These are phyloP conservation scores for Globisporangium orthogonon DNA, from an alignment of 352 stramenopile genomes.

Conservation along the genomic window DNA sequence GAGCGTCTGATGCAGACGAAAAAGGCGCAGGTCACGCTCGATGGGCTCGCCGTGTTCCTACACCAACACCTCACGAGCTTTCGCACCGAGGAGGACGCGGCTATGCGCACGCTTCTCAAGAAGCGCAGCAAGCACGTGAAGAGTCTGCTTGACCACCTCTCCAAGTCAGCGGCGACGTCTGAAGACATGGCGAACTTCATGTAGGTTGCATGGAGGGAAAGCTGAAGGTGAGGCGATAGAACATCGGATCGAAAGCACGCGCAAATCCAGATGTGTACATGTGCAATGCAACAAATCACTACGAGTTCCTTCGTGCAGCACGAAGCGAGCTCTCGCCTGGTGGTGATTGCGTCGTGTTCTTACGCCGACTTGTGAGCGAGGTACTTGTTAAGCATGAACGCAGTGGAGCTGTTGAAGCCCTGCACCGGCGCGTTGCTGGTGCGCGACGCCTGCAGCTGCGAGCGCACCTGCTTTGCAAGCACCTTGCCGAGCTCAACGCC, in stretches of 20 bases:
- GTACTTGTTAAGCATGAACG: slow-evolving; percentile 91
- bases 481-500: slow-evolving; percentile 98
- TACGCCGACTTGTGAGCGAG: slow-evolving; percentile 59
- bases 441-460: slow-evolving; percentile 82
- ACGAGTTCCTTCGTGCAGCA: neutral
- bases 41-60: slow-evolving; percentile 73
- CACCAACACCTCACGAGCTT: slow-evolving; percentile 74
- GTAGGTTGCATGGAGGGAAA: slow-evolving; percentile 14
- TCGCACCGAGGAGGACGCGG: slow-evolving; percentile 33
- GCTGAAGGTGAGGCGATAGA: neutral
- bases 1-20: slow-evolving; percentile 72
- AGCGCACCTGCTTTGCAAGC: slow-evolving; percentile 93
- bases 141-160: slow-evolving; percentile 58
- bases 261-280: too few species aligned
- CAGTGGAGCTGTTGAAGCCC: slow-evolving; percentile 94
- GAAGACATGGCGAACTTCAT: slow-evolving; percentile 48
- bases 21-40: slow-evolving; percentile 72
- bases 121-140: slow-evolving; percentile 60
- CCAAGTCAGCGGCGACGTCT: slow-evolving; percentile 40
- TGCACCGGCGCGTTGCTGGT: slow-evolving; percentile 70
- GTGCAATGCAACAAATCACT: too few species aligned
- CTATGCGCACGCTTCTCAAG: slow-evolving; percentile 37
- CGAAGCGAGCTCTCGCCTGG: neutral
- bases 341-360: neutral
- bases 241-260: neutral